Conservation (phyloP, 169 alveolate species). For the Eimeria brunetti region DNA sequence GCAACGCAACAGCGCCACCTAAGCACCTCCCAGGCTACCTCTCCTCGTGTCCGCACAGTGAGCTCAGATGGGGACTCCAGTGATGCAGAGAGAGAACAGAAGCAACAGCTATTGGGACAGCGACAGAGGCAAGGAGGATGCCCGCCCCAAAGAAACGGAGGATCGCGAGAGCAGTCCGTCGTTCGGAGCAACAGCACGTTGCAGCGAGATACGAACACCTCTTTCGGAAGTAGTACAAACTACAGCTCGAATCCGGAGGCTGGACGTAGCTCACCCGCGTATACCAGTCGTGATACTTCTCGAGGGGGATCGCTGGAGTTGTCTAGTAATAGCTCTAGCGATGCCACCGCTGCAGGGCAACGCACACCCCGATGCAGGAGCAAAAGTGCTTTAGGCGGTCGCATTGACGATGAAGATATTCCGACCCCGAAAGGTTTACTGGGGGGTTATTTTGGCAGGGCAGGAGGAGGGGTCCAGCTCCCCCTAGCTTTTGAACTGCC, state of each 20-base stretch:
- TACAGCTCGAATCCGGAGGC: neutral
- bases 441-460: slow-evolving; percentile 68
- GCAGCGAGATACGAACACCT: slow-evolving; percentile 14
- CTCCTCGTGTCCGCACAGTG: slow-evolving; percentile 19
- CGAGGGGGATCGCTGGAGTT: slow-evolving; percentile 50
- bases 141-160: neutral
- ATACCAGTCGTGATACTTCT: slow-evolving; percentile 5
- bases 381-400: slow-evolving; percentile 29
- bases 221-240: neutral
- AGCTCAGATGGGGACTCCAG: slow-evolving; percentile 55
- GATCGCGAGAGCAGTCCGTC: slow-evolving; percentile 5
- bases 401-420: neutral
- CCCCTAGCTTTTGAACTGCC: slow-evolving; percentile 68
- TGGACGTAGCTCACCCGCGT: slow-evolving; percentile 21
- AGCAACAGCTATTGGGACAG: slow-evolving; percentile 47
- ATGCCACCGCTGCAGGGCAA: slow-evolving; percentile 30
- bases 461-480: slow-evolving; percentile 71
- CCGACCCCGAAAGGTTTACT: slow-evolving; percentile 22
- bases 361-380: slow-evolving; percentile 14
- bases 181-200: neutral
- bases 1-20: neutral
- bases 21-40: neutral
- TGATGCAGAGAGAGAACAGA: slow-evolving; percentile 50
- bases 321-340: slow-evolving; percentile 3
- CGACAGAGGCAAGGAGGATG: neutral